phyloP scores from a whole-genome alignment of 805 yeast genomes.

The Jamesozyma spencerorum region DNA sequence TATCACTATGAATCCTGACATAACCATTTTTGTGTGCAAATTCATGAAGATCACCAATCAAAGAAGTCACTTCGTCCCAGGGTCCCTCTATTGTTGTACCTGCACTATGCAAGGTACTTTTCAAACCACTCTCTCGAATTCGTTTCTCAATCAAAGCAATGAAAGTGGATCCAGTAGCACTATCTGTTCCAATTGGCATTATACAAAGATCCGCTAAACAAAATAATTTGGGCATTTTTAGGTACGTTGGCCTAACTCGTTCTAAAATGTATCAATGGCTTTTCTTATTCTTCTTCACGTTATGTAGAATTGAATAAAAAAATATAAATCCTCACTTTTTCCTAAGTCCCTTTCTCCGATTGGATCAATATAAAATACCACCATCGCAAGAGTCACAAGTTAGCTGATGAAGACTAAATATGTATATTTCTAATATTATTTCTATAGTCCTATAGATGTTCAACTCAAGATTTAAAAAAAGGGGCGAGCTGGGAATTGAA shows the following conservation, averaged over 20 bases:
- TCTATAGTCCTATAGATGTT: no score
- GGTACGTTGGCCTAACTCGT: no score
- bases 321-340: no score
- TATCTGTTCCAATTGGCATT: conserved; percentile 76
- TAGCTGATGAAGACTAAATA: no score
- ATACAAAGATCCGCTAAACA: conserved; percentile 83
- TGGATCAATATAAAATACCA: no score
- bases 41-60: conserved; percentile 73
- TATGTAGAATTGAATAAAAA: no score
- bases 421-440: no score
- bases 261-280: no score
- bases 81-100: conserved; percentile 89
- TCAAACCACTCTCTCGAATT: conserved; percentile 51
- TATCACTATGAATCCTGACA: conserved; percentile 73
- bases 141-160: conserved; percentile 60
- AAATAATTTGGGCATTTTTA: conserved; percentile 32
- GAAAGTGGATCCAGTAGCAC: conserved; percentile 73
- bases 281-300: no score
- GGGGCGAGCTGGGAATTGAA: conserved; percentile 48
- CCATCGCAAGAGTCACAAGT: no score
- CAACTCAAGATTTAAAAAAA: no score
- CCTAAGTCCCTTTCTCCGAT: no score
- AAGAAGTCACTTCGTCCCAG: conserved; percentile 78
- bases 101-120: conserved; percentile 74
- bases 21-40: conserved; percentile 63